Evolutionary conservation across 139 green algal species (phyloP).

Genomic region (Raphidocelis subcapitata): DNA sequence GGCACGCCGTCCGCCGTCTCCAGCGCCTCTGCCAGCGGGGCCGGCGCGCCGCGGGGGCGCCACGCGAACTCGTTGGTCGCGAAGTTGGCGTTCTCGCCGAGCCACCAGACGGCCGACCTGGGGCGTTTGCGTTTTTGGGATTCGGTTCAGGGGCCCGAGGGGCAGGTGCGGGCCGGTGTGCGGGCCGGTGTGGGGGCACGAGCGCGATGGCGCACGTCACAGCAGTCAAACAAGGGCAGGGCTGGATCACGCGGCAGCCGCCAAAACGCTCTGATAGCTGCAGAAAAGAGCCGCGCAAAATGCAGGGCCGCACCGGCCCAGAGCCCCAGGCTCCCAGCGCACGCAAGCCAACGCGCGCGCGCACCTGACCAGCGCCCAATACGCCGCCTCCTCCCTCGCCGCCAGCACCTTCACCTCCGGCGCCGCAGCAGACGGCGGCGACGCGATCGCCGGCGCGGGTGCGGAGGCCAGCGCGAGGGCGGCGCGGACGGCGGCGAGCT

Average conservation of each 20-base stretch:
- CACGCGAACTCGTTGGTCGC: constrained; percentile 53
- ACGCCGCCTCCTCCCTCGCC: constrained; percentile 33
- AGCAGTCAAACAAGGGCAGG: too few relatives aligned
- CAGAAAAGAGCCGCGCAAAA: too few relatives aligned
- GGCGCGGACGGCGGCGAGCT: constrained; percentile 37
- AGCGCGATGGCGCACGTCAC: too few relatives aligned
- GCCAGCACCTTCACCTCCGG: constrained; percentile 56
- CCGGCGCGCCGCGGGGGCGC: constrained; percentile 1
- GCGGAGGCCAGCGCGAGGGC: constrained; percentile 34
- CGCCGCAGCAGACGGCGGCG: constrained; percentile 28
- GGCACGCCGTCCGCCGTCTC: not conserved
- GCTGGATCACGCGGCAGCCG: too few relatives aligned
- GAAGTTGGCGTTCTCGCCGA: constrained; percentile 79
- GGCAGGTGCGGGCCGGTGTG: not conserved
- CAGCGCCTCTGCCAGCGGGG: not conserved
- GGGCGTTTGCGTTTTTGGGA: not conserved
- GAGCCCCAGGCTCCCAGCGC: too few relatives aligned
- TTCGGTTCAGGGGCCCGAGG: not conserved
- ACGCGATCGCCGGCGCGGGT: constrained; percentile 37
- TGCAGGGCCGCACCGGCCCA: too few relatives aligned
- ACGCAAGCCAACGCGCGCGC: too few relatives aligned
- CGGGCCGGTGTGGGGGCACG: too few relatives aligned
- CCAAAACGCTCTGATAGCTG: too few relatives aligned
- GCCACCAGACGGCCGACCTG: constrained; percentile 58
- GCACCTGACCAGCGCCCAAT: too few relatives aligned